Conservation (phyloP, 495 filamentous ascomycete genomes). For the Penicillium antarcticum region DNA sequence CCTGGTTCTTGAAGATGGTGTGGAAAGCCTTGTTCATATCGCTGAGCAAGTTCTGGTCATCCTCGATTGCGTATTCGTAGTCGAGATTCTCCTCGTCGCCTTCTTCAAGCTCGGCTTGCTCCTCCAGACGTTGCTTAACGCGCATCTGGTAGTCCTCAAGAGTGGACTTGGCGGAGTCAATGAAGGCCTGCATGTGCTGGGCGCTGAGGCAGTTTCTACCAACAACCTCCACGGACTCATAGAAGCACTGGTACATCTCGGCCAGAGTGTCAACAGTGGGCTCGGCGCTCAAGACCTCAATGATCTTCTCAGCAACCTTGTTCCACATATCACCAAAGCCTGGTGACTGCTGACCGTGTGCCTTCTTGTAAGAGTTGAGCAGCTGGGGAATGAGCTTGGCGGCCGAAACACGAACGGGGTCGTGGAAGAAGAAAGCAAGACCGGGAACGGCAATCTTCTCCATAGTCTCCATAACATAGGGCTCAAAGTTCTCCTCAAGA, state of each 20-base stretch:
- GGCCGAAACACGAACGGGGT: conserved; percentile 92
- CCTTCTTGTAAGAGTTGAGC: conserved; percentile 88
- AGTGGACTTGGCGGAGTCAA: conserved; percentile 75
- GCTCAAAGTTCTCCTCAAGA: conserved; percentile 85
- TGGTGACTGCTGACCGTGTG: conserved; percentile 71
- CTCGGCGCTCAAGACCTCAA: conserved; percentile 92
- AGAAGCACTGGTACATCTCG: conserved; percentile 99
- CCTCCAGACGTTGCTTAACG: conserved; percentile 74
- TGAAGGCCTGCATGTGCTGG: conserved; percentile 80
- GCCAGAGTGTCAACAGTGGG: conserved; percentile 94
- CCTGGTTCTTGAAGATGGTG: conserved; percentile 96
- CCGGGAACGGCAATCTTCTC: conserved; percentile 93
- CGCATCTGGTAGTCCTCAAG: conserved; percentile 89
- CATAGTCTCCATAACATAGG: conserved; percentile 90
- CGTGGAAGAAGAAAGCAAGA: conserved; percentile 98
- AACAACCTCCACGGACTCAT: conserved; percentile 94
- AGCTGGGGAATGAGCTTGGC: conserved; percentile 94
- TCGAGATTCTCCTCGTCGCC: conserved; percentile 75
- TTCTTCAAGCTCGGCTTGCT: conserved; percentile 72
- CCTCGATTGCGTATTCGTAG: conserved; percentile 79
- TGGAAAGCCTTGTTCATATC: conserved; percentile 99
- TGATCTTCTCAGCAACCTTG: conserved; percentile 80
- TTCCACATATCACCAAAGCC: conserved; percentile 79
- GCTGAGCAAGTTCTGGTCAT: conserved; percentile 92
- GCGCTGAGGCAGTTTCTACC: conserved; percentile 75